phyloP scores from a whole-genome alignment of 2,329 filamentous ascomycete species.

The Sarocladium kiliense region DNA sequence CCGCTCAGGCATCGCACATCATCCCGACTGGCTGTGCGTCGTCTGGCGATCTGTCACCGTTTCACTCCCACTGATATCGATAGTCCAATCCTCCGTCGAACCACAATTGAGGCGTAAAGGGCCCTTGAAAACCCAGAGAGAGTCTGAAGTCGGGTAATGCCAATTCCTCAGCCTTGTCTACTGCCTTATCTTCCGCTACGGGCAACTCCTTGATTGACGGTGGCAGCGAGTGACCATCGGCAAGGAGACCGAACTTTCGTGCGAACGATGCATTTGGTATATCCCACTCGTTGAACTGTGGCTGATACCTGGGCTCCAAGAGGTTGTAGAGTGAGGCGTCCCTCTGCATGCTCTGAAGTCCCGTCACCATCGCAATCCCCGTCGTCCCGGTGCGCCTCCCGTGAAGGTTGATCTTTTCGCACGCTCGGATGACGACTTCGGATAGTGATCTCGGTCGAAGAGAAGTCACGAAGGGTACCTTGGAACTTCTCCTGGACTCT shows the following conservation, averaged over 20 bases:
- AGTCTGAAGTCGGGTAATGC: slow-evolving; percentile 21
- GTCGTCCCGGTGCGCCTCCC: not conserved
- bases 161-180: slow-evolving; percentile 26
- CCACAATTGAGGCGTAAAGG: slow-evolving; percentile 39
- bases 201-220: slow-evolving; percentile 31
- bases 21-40: too few species aligned
- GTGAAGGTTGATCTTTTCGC: not conserved
- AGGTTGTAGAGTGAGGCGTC: not conserved
- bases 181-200: slow-evolving; percentile 35
- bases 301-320: slow-evolving; percentile 14
- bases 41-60: not conserved
- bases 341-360: not conserved
- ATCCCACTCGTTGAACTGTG: slow-evolving; percentile 28
- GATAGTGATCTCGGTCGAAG: not conserved
- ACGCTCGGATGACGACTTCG: not conserved
- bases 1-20: too few species aligned
- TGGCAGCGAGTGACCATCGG: slow-evolving; percentile 25
- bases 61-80: slow-evolving; percentile 22
- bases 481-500: too few species aligned
- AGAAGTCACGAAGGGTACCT: too few species aligned
- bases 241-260: slow-evolving; percentile 33
- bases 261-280: slow-evolving; percentile 41
- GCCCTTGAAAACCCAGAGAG: slow-evolving; percentile 31
- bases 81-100: slow-evolving; percentile 41
- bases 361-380: not conserved